Percentiles rank a stretch among this genome's conserved stretches.
These are phyloP conservation scores for Porphyrellus cyaneotinctus DNA, from an alignment of 768 basidiomycete genomes.

Conservation along the genomic window DNA sequence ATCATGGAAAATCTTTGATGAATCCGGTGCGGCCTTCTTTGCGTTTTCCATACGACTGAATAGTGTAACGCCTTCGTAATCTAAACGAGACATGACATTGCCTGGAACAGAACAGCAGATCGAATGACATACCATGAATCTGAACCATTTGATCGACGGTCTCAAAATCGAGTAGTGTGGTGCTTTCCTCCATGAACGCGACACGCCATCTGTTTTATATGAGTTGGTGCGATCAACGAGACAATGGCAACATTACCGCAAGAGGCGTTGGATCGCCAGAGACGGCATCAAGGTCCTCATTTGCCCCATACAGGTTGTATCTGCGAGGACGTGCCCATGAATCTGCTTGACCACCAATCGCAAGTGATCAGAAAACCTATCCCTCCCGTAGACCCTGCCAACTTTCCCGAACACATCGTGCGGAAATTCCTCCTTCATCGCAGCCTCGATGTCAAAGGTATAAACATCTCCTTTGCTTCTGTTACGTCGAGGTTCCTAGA, in stretches of 20 bases:
- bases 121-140: conserved; percentile 52
- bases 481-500: conserved; percentile 47
- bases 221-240: background rate
- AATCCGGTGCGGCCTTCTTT: conserved; percentile 73
- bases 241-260: conserved; percentile 45
- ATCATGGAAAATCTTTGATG: conserved; percentile 66
- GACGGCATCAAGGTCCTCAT: conserved; percentile 60
- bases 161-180: conserved; percentile 63
- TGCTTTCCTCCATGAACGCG: conserved; percentile 67
- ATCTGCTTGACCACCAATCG: background rate
- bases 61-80: conserved; percentile 71
- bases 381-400: conserved; percentile 62
- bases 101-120: background rate
- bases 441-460: conserved; percentile 61
- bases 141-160: conserved; percentile 71
- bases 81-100: conserved; percentile 31
- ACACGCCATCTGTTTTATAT: conserved; percentile 63
- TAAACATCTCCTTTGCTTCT: conserved; percentile 62
- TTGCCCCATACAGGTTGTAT: conserved; percentile 77
- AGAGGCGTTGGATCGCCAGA: conserved; percentile 76
- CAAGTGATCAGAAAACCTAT: conserved; percentile 38
- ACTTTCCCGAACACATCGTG: conserved; percentile 59
- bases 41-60: conserved; percentile 67
- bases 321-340: conserved; percentile 31
- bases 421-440: conserved; percentile 58